Percentiles rank a stretch among this genome's conserved stretches.
Evolutionary conservation across 495 filamentous ascomycete genomes (phyloP).

Genomic region (Penicillium cinerascens): DNA sequence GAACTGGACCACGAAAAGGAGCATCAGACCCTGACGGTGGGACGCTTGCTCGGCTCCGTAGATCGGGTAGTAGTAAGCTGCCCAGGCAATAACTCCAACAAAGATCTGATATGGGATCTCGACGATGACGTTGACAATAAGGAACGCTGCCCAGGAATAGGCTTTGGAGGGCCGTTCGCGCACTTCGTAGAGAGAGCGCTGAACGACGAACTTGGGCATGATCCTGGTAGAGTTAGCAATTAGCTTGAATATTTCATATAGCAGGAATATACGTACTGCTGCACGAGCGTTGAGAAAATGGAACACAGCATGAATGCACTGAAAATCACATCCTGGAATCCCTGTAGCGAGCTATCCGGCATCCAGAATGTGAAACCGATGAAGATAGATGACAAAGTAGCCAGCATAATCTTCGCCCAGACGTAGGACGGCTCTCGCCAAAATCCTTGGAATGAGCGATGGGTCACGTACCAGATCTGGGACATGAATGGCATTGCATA

Average conservation of each 20-base stretch:
- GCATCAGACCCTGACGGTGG: constrained; percentile 44
- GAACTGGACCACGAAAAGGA: constrained; percentile 58
- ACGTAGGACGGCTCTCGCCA: constrained; percentile 59
- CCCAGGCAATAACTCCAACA: constrained; percentile 55
- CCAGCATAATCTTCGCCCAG: constrained; percentile 52
- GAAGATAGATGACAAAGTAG: constrained; percentile 57
- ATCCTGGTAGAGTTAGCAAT: constrained; percentile 43
- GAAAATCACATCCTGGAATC: constrained; percentile 82
- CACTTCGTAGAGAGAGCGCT: constrained; percentile 64
- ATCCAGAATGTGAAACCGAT: constrained; percentile 88
- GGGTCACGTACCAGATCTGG: constrained; percentile 49
- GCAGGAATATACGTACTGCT: constrained; percentile 29
- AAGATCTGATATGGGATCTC: constrained; percentile 70
- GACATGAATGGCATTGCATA: constrained; percentile 51
- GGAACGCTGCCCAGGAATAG: constrained; percentile 70
- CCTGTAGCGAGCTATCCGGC: constrained; percentile 64
- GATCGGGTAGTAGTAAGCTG: constrained; percentile 60
- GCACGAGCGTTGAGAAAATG: constrained; percentile 69
- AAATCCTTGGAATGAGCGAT: constrained; percentile 49
- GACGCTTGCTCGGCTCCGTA: constrained; percentile 37
- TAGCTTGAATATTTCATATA: neutral
- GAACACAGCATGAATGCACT: constrained; percentile 78
- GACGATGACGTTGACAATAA: constrained; percentile 64
- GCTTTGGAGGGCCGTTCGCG: constrained; percentile 66
- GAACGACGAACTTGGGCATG: constrained; percentile 65